Evolutionary conservation across 2,329 filamentous ascomycete species (phyloP), one percentile per base, ranked within the genome.

Genomic region (Exophiala spinifera): DNA sequence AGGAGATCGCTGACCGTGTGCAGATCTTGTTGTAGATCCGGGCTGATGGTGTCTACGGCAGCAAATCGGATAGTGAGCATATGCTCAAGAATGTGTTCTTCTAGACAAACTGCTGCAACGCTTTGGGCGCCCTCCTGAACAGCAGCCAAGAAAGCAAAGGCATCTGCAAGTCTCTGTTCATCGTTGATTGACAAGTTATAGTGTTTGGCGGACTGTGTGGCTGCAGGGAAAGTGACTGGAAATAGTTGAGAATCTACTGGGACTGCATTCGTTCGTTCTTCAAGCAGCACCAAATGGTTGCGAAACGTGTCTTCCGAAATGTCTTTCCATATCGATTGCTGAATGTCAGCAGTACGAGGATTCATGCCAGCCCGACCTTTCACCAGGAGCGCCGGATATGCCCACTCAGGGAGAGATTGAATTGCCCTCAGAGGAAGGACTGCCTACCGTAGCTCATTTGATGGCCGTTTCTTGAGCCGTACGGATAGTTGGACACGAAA

Each of bases 71-170:
- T 39, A 11, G 44, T 54, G 8, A 60, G 40, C 14, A 13, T 34
- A 10, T 36, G 43, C 14, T 23, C 8, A 14, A 36, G 19, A 33
- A 40, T n/a, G 21, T 58, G 19, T 45, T 69, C 63, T 52, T 69
- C 66, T 3, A 70, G 46, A 42, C 67, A 65, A 25, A 65, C 65
- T 6, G 67, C 67, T 28, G 66, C 62, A 5, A 68, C 64, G 39
- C 55, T 63, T 34, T 65, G 61, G 0, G 61, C 61, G 2, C 60
- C 66, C 54, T 66, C 58, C 34, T 66, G 56, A 15, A 63, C 60
- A 10, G 66, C 63, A 13, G 59, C 67, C 14, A 69, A 44, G 39
- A 63, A 65, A 17, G 67, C 66, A 56, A 69, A 61, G 37, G 67
- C 65, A 48, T 68, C 61, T 4, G 65, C 63, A 13, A 69, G 52